A percentile compares a stretch with the other conserved stretches of the same genome.
Evolutionary conservation across 805 yeast species (phyloP).

Genomic region (Kluyveromyces siamensis): DNA sequence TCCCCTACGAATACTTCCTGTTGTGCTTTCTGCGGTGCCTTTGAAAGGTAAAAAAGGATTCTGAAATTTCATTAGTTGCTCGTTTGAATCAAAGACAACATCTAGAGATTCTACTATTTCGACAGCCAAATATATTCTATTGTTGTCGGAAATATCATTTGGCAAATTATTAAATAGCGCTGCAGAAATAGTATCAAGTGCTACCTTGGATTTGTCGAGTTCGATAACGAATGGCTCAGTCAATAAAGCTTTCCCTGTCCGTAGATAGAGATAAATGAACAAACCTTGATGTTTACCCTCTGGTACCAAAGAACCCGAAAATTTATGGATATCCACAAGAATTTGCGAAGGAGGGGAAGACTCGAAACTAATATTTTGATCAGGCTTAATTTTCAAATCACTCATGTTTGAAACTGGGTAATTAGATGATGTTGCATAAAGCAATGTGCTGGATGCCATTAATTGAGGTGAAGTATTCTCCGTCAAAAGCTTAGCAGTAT

Average conservation of each 20-base stretch:
- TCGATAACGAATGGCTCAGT: conserved; percentile 75
- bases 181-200: conserved; percentile 63
- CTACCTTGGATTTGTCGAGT: conserved; percentile 47
- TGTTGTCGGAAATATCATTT: conserved; percentile 49
- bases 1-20: conserved; percentile 55
- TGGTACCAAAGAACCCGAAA: conserved; percentile 45
- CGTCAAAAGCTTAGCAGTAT: conserved; percentile 48
- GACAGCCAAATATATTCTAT: conserved; percentile 68
- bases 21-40: conserved; percentile 8
- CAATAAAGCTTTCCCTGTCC: conserved; percentile 53
- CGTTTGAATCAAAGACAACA: conserved; percentile 24
- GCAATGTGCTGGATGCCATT: conserved; percentile 58
- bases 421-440: conserved; percentile 63
- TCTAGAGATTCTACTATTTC: conserved; percentile 62
- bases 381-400: conserved; percentile 35
- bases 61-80: conserved; percentile 3
- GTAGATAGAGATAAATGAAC: conserved; percentile 62
- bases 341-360: conserved; percentile 48
- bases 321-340: conserved; percentile 67
- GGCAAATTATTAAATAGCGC: conserved; percentile 76
- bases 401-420: conserved; percentile 45
- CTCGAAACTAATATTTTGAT: conserved; percentile 37
- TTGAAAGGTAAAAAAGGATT: conserved; percentile 19
- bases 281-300: conserved; percentile 59
- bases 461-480: conserved; percentile 40